Conservation (phyloP, 2,329 filamentous ascomycete species). For the Hypoxylon rubiginosum region DNA sequence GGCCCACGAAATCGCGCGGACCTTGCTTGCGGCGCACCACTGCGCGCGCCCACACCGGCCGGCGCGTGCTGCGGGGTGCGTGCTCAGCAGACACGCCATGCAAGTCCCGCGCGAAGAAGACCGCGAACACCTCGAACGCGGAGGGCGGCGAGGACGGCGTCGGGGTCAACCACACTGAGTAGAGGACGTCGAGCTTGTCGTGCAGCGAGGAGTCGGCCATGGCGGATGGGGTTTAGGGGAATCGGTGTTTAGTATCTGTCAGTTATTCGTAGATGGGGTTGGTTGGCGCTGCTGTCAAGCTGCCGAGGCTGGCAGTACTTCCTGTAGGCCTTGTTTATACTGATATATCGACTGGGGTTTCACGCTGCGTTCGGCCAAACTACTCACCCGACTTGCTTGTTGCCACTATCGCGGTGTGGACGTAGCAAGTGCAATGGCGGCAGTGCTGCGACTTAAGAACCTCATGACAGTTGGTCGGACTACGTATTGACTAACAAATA, state of each 20-base stretch:
- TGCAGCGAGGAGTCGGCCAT: slow-evolving; percentile 1
- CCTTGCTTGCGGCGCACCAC: too few relatives aligned
- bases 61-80: too few relatives aligned
- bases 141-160: slow-evolving; percentile 5
- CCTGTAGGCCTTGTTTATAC: background rate
- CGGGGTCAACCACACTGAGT: slow-evolving; percentile 14
- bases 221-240: background rate
- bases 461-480: too few relatives aligned
- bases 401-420: background rate
- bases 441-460: background rate
- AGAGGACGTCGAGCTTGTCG: slow-evolving; percentile 21
- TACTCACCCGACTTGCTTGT: background rate
- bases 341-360: background rate
- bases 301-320: background rate
- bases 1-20: slow-evolving; percentile 12
- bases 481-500: background rate
- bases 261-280: background rate
- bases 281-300: background rate
- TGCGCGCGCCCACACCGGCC: too few relatives aligned
- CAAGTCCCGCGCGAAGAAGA: slow-evolving; percentile 23
- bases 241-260: background rate
- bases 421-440: background rate
- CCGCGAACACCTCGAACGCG: slow-evolving; percentile 14
- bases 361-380: background rate
- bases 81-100: slow-evolving; percentile 16